phyloP scores from a whole-genome alignment of 176 grass and related monocot genomes.

The Phyllostachys edulis region DNA sequence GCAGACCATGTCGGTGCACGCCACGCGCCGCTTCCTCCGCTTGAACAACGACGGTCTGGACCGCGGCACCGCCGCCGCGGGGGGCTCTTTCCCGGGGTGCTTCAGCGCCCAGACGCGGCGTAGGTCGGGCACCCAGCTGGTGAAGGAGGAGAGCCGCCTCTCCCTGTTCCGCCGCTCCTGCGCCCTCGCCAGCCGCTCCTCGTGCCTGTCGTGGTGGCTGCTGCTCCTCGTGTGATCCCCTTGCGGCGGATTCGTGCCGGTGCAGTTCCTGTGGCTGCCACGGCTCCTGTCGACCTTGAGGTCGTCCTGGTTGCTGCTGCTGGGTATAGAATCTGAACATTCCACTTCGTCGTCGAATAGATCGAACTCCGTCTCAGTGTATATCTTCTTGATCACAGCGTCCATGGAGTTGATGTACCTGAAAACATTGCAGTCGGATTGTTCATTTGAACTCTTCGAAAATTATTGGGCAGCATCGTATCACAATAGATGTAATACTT shows the following conservation, averaged over 20 bases:
- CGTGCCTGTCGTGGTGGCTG: constrained; percentile 20
- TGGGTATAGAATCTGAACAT: constrained; percentile 61
- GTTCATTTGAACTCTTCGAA: background rate
- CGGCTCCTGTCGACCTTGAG: background rate
- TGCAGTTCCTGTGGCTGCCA: background rate
- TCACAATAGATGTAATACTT: background rate
- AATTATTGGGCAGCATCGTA: background rate
- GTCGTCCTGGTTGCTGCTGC: constrained; percentile 65
- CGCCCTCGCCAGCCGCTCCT: constrained; percentile 47
- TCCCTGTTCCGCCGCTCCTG: constrained; percentile 71
- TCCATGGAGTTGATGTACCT: constrained; percentile 63
- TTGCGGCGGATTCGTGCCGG: background rate
- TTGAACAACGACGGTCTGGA: constrained; percentile 33
- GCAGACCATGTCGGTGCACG: constrained; percentile 55
- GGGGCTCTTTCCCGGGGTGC: constrained; percentile 53
- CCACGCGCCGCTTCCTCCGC: constrained; percentile 42
- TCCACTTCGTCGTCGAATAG: constrained; percentile 57
- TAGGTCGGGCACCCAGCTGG: constrained; percentile 86
- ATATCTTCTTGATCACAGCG: constrained; percentile 81
- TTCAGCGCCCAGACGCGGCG: constrained; percentile 78
- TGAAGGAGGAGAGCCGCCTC: constrained; percentile 71
- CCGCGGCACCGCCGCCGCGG: background rate
- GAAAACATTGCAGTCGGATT: background rate
- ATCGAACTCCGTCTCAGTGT: constrained; percentile 88
- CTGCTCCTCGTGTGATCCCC: background rate